These are phyloP conservation scores for Oryza coarctata DNA, from an alignment of 176 grass and related monocot species.

Conservation along the genomic window DNA sequence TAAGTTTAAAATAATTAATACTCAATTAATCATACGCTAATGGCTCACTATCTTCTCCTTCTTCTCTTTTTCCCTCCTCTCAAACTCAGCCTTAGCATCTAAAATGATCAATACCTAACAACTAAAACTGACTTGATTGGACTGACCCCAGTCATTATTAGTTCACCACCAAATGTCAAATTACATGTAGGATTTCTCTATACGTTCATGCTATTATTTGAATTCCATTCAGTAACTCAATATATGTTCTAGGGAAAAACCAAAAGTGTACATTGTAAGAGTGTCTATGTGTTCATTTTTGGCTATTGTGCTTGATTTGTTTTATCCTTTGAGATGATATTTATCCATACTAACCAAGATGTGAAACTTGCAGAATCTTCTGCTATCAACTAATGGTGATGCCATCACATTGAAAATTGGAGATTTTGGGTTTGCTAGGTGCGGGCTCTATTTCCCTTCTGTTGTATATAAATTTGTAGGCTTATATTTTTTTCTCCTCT, in stretches of 20 bases:
- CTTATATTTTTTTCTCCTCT: not conserved
- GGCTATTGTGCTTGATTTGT: not conserved
- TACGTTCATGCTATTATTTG: not conserved
- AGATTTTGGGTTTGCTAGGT: slow-evolving; percentile 80
- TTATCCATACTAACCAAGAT: slow-evolving; percentile 27
- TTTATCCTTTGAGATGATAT: not conserved
- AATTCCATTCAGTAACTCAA: not conserved
- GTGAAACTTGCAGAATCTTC: slow-evolving; percentile 61
- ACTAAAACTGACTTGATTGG: not conserved
- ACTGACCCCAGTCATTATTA: not conserved
- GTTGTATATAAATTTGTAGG: not conserved
- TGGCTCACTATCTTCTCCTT: too few relatives aligned
- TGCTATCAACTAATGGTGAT: slow-evolving; percentile 53
- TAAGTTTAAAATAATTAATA: too few relatives aligned
- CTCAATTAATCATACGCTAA: too few relatives aligned
- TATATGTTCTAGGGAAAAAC: not conserved
- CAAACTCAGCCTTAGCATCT: too few relatives aligned
- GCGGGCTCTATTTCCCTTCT: slow-evolving; percentile 1
- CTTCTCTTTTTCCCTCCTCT: too few relatives aligned
- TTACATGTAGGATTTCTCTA: not conserved
- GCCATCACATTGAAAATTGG: slow-evolving; percentile 59
- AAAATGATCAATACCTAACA: not conserved
- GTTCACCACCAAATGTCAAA: not conserved
- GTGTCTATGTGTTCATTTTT: slow-evolving; percentile 9
- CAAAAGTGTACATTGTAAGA: not conserved